Conservation (phyloP, 2,329 filamentous ascomycete genomes). For the Calonectria hongkongensis region DNA sequence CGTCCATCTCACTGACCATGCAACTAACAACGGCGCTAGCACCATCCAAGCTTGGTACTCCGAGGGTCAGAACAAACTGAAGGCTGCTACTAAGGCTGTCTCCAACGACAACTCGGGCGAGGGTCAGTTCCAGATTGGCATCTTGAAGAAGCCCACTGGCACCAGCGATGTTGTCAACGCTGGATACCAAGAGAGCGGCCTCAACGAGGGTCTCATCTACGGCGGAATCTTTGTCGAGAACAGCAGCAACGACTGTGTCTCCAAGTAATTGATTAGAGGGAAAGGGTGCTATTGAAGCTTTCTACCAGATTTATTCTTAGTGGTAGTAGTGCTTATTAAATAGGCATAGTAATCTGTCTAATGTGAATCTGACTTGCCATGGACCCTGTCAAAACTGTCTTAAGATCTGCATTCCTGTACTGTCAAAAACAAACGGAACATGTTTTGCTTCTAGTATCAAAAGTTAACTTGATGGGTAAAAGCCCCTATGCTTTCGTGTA, state of each 20-base stretch:
- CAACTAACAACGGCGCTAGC: conserved; percentile 59
- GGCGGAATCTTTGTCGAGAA: conserved; percentile 73
- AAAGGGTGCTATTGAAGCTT: neutral
- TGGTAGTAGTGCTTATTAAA: neutral
- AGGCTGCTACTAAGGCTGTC: conserved; percentile 66
- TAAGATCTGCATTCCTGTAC: no score
- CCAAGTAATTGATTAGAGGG: conserved; percentile 23
- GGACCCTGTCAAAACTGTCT: no score
- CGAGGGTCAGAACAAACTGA: conserved; percentile 65
- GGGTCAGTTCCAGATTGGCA: conserved; percentile 77
- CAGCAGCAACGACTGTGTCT: conserved; percentile 63
- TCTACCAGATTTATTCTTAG: neutral
- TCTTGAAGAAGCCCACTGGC: conserved; percentile 76
- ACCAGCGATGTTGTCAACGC: conserved; percentile 66
- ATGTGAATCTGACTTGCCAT: neutral
- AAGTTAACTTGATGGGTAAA: no score
- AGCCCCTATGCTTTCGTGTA: no score
- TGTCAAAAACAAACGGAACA: neutral
- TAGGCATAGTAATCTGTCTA: neutral
- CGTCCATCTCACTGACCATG: neutral
- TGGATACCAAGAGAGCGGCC: conserved; percentile 68
- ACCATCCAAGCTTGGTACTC: conserved; percentile 77
- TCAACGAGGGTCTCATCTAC: conserved; percentile 72
- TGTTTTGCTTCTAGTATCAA: neutral
- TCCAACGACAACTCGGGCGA: conserved; percentile 72